phyloP scores from a whole-genome alignment of 2,329 filamentous ascomycete genomes.

The Fusarium mangiferae region DNA sequence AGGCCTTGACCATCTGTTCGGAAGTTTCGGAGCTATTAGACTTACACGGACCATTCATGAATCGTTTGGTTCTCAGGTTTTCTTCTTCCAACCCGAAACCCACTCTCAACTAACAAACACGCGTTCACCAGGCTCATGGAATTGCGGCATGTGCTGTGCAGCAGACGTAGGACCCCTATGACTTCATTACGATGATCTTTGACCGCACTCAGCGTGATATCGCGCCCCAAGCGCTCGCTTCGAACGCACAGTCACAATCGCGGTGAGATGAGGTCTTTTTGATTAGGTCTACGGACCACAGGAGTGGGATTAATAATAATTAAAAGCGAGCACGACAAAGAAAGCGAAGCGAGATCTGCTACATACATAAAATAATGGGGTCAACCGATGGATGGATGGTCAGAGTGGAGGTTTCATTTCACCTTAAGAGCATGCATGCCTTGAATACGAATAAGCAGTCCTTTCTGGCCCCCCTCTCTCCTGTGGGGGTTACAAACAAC shows the following conservation, averaged over 20 bases:
- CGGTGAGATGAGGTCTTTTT: constrained; percentile 35
- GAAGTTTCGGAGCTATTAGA: constrained; percentile 12
- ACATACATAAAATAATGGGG: constrained; percentile 15
- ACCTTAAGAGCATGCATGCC: constrained; percentile 26
- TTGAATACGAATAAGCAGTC: constrained; percentile 33
- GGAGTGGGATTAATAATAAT: constrained; percentile 31
- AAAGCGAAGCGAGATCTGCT: constrained; percentile 30
- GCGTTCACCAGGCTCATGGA: background rate
- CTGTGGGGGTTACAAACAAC: background rate
- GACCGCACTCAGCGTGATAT: constrained; percentile 16
- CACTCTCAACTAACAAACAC: background rate
- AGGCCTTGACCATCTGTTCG: background rate
- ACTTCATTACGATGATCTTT: constrained; percentile 41
- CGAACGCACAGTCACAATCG: constrained; percentile 35
- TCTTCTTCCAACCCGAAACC: background rate
- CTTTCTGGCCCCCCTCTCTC: background rate
- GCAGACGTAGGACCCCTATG: constrained; percentile 43
- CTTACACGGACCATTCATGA: constrained; percentile 17
- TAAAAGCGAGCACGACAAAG: background rate
- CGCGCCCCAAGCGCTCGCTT: constrained; percentile 34
- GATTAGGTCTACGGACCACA: background rate
- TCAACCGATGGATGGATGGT: constrained; percentile 1
- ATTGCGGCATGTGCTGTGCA: constrained; percentile 16
- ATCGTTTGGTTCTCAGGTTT: constrained; percentile 1
- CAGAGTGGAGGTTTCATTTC: constrained; percentile 37